Conservation (phyloP, 73 alveolate genomes). For the Vitrella brassicaformis region DNA sequence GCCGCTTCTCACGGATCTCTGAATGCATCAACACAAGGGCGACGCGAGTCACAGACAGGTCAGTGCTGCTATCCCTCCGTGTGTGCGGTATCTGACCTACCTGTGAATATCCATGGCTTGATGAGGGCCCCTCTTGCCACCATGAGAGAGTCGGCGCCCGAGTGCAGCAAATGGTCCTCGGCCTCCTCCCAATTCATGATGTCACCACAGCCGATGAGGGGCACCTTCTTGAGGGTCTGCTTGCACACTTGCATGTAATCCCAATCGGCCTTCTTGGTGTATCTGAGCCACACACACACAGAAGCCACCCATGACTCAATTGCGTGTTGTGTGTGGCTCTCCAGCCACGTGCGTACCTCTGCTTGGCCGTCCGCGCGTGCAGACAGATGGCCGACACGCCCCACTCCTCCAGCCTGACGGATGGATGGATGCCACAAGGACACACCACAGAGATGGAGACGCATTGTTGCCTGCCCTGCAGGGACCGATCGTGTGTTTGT, state of each 20-base stretch:
- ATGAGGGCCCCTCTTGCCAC: slow-evolving; percentile 61
- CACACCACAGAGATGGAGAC: too few species aligned
- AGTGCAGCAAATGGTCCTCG: slow-evolving; percentile 30
- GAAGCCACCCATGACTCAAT: neutral
- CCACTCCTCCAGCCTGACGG: slow-evolving; percentile 9
- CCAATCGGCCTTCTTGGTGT: slow-evolving; percentile 63
- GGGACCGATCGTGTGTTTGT: too few species aligned
- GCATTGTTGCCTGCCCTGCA: too few species aligned
- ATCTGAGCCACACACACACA: slow-evolving; percentile 13
- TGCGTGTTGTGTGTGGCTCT: neutral
- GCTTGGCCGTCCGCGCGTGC: slow-evolving; percentile 45
- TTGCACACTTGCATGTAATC: too few species aligned
- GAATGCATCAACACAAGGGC: neutral
- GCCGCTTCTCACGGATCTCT: slow-evolving; percentile 34
- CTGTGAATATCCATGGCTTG: slow-evolving; percentile 63
- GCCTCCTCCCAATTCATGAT: slow-evolving; percentile 52
- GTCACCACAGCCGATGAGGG: slow-evolving; percentile 53
- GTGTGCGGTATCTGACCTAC: too few species aligned
- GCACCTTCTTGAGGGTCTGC: slow-evolving; percentile 27
- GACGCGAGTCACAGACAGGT: too few species aligned
- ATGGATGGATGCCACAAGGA: too few species aligned
- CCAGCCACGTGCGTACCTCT: neutral
- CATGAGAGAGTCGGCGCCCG: slow-evolving; percentile 52
- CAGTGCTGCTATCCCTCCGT: too few species aligned
- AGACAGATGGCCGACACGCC: slow-evolving; percentile 4